Evolutionary conservation across 306 rosid species (phyloP), one percentile per base, ranked within the genome.

Genomic region (Sophora flavescens): DNA sequence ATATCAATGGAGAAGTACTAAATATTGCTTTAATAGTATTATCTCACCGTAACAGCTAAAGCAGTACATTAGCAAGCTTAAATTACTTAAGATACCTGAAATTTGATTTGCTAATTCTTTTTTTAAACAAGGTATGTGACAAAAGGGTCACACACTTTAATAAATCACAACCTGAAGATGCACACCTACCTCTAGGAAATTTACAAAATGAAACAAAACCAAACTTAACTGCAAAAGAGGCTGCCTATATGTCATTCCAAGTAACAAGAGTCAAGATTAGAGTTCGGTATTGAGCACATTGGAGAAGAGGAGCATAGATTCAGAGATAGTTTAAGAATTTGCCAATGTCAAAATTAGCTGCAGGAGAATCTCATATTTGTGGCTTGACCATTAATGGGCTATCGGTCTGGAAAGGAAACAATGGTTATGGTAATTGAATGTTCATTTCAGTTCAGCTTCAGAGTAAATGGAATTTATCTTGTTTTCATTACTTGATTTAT

Each of bases 331-430:
- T 52, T 18, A 32, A 33, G 73, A 69, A 81, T 52, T 17, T 63
- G 35, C 42, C 74, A 42, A 70, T 56, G 32, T 44, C 64, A 63
- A 82, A 17, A 48, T 36, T 82, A 58, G 53, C 22, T 8, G 72
- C 56, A 22, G 45, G 61, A 16, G 76, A 78, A 32, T 65, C 81
- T 33, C 75, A 76, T 70, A 69, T 45, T 54, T 67, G 71, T 65
- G 81, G 74, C 9, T 69, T 75, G 68, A 69, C 26, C 45, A 70
- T 28, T 2, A 36, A 22, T 26, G 64, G 78, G 45, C 50, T 8
- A 71, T 63, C 64, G 28, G 74, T 47, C 13, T 63, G 76, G 28
- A 50, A 66, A 66, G 67, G 80, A 60, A 72, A 53, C 79, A 66
- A 66, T 50, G 42, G 13, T 44, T 41, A 65, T 28, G 80, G 33